These are phyloP conservation scores for Penicillium atrosanguineum DNA, from an alignment of 495 filamentous ascomycete genomes.

Conservation along the genomic window DNA sequence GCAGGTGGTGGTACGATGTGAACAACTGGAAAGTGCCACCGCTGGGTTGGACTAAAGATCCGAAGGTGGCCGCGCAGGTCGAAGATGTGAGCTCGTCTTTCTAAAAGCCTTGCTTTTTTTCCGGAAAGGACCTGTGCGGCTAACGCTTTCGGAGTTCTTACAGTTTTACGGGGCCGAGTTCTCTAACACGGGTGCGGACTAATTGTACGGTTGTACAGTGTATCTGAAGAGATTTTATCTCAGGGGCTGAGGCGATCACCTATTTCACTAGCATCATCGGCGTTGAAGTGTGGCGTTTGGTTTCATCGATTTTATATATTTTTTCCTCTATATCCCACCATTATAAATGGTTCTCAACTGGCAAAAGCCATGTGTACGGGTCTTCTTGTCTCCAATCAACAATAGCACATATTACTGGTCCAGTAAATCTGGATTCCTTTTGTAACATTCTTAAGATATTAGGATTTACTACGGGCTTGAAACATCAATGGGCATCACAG, in stretches of 20 bases:
- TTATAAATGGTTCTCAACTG: background rate
- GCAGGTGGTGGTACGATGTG: conserved; percentile 88
- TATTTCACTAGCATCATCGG: conserved; percentile 25
- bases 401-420: conserved; percentile 3
- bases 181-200: conserved; percentile 37
- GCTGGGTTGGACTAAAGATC: conserved; percentile 21
- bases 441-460: background rate
- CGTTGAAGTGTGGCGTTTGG: conserved; percentile 18
- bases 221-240: background rate
- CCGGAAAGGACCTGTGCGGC: conserved; percentile 10
- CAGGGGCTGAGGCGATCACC: conserved; percentile 1
- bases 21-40: conserved; percentile 76
- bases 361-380: background rate
- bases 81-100: conserved; percentile 45
- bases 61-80: conserved; percentile 38
- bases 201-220: conserved; percentile 6
- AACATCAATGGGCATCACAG: background rate
- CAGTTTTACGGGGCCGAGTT: conserved; percentile 47
- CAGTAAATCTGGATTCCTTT: background rate
- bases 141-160: conserved; percentile 41
- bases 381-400: background rate
- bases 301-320: conserved; percentile 9
- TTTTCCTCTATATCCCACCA: conserved; percentile 20
- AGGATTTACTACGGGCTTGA: background rate
- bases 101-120: conserved; percentile 3